Evolutionary conservation across 73 alveolate genomes (phyloP).

Genomic region (Breviolum minutum): DNA sequence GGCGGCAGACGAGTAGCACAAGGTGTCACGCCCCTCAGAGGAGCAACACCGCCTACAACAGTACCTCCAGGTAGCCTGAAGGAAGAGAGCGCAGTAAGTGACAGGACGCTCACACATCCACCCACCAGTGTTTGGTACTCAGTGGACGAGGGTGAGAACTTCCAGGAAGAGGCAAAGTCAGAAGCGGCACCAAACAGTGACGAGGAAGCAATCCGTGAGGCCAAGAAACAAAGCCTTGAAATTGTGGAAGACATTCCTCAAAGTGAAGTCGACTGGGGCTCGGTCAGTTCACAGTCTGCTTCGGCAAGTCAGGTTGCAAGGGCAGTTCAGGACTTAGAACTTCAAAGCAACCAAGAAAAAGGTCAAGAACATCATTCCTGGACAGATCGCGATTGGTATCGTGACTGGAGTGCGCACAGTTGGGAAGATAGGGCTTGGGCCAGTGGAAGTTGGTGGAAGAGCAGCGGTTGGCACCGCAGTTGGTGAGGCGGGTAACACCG

Average conservation of each 20-base stretch:
- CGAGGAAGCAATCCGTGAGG: not conserved
- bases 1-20: not conserved
- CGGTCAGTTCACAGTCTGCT: not conserved
- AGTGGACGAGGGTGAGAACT: not conserved
- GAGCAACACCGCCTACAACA: not conserved
- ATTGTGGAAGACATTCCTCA: not conserved
- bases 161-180: not conserved
- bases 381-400: no score
- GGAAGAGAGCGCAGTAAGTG: not conserved
- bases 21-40: not conserved
- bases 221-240: not conserved
- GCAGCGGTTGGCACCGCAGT: not conserved
- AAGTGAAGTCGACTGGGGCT: no score
- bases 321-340: not conserved
- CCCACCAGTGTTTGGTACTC: not conserved
- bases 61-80: not conserved
- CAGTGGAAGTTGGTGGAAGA: not conserved
- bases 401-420: not conserved
- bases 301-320: not conserved
- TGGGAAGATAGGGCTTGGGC: conserved; percentile 1
- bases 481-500: conserved; percentile 34
- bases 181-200: not conserved
- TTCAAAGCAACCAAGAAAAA: not conserved
- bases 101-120: no score
- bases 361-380: not conserved